Evolutionary conservation across 306 rosid genomes (phyloP).

Genomic region (Prunus davidiana): DNA sequence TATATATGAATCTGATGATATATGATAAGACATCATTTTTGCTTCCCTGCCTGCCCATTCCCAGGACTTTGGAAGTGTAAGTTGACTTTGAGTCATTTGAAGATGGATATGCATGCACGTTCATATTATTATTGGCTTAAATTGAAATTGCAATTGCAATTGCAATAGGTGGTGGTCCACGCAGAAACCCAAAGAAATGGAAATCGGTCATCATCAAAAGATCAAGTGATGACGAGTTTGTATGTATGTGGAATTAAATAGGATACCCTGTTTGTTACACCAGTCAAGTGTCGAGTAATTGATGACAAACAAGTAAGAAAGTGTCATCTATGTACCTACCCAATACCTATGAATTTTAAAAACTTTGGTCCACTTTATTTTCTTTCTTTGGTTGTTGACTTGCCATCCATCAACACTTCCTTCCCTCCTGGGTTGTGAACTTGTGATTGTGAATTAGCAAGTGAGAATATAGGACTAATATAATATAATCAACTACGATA

Average conservation of each 20-base stretch:
- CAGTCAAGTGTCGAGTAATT: neutral
- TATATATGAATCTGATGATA: neutral
- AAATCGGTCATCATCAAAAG: neutral
- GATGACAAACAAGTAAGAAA: neutral
- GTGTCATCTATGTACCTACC: neutral
- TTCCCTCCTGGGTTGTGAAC: no score
- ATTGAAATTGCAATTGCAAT: neutral
- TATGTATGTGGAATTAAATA: neutral
- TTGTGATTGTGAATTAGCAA: no score
- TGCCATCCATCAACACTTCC: no score
- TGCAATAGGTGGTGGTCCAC: neutral
- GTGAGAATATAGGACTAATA: no score
- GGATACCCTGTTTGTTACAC: neutral
- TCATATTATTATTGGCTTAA: neutral
- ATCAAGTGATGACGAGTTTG: neutral
- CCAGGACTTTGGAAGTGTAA: no score
- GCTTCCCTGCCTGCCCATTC: no score
- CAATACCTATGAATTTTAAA: no score
- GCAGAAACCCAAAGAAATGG: neutral
- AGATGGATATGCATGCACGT: neutral
- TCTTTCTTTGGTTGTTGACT: no score
- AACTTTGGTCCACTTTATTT: no score
- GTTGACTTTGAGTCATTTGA: no score
- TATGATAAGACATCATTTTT: no score
- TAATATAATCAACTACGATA: no score